These are phyloP conservation scores for Rhynchosporium graminicola DNA, from an alignment of 2,329 filamentous ascomycete species.

Conservation along the genomic window DNA sequence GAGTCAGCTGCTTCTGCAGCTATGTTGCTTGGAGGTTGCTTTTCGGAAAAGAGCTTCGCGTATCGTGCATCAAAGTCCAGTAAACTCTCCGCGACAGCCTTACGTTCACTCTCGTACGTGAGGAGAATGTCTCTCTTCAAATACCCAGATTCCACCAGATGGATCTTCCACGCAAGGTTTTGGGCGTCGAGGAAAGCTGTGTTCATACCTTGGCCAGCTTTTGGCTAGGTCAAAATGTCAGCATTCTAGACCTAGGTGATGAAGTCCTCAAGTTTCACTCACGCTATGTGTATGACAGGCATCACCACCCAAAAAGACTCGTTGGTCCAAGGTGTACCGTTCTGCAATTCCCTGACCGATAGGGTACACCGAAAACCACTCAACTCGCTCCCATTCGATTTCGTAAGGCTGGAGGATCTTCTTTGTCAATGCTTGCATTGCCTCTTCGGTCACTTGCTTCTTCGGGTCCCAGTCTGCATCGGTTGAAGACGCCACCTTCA, in stretches of 20 bases:
- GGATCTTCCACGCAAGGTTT: conserved; percentile 62
- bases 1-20: conserved; percentile 63
- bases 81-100: conserved; percentile 62
- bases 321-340: conserved; percentile 41
- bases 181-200: conserved; percentile 72
- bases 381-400: conserved; percentile 62
- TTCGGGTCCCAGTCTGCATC: conserved; percentile 62
- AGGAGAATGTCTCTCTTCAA: conserved; percentile 54
- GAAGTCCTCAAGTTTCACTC: conserved; percentile 63
- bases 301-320: conserved; percentile 56
- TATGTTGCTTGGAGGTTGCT: conserved; percentile 71
- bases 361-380: conserved; percentile 61
- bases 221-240: conserved; percentile 58
- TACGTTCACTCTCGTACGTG: conserved; percentile 64
- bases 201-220: conserved; percentile 80
- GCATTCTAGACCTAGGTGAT: conserved; percentile 38
- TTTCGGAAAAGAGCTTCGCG: conserved; percentile 55
- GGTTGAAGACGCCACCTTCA: conserved; percentile 60
- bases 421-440: conserved; percentile 62
- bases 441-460: conserved; percentile 62
- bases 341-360: conserved; percentile 61
- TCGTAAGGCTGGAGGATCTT: conserved; percentile 67
- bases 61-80: conserved; percentile 64
- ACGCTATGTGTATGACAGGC: conserved; percentile 58
- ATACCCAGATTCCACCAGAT: conserved; percentile 24